Evolutionary conservation across 345 rosid genomes (phyloP).

Genomic region (Firmiana major): DNA sequence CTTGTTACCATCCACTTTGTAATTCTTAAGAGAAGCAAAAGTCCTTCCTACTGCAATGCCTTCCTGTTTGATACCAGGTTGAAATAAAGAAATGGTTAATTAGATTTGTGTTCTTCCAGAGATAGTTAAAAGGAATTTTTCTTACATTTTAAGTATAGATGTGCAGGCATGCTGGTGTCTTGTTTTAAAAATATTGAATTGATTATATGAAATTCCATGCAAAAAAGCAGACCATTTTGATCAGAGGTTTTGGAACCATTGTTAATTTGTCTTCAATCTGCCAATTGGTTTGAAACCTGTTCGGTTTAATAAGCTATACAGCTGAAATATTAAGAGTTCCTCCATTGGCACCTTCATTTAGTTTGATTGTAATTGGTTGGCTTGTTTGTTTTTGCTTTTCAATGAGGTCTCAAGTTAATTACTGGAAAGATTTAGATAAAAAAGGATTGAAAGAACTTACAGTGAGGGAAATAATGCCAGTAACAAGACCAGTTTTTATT

Average conservation of each 20-base stretch:
- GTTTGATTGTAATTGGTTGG: background rate
- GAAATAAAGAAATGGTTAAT: background rate
- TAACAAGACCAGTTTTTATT: conserved; percentile 69
- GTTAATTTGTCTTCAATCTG: background rate
- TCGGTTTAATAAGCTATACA: no score
- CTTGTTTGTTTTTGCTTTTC: background rate
- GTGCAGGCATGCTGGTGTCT: background rate
- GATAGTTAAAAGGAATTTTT: background rate
- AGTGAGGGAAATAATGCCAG: conserved; percentile 93
- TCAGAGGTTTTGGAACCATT: background rate
- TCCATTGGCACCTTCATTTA: background rate
- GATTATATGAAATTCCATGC: background rate
- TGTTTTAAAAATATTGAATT: background rate
- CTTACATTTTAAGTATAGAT: background rate
- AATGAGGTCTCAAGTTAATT: background rate
- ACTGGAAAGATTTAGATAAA: background rate
- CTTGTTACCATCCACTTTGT: conserved; percentile 93
- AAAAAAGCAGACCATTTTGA: background rate
- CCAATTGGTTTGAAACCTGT: background rate
- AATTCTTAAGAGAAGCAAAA: conserved; percentile 79
- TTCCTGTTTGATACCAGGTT: conserved; percentile 50
- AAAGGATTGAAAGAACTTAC: conserved; percentile 35
- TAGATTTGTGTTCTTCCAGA: background rate
- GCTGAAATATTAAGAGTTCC: no score
- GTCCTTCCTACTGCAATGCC: conserved; percentile 98